Evolutionary conservation across 257 asterid genomes (phyloP).

Genomic region (Solanum arcanum): DNA sequence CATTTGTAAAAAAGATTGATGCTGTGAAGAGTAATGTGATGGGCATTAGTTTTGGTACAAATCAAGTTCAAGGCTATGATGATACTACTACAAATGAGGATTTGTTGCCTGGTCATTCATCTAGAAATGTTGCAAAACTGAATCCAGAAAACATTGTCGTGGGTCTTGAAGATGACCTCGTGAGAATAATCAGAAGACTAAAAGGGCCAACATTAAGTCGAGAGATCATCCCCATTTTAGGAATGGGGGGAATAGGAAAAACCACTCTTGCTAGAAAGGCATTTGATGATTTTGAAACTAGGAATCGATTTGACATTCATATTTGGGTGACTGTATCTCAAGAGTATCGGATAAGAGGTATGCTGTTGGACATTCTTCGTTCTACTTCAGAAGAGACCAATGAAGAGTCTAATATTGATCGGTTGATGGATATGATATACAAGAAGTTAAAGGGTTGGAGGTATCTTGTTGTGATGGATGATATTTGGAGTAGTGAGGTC

Average conservation of each 20-base stretch:
- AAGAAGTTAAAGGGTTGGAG: background rate
- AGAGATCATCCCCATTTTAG: background rate
- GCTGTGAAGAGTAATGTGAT: background rate
- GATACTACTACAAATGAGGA: background rate
- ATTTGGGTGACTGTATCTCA: background rate
- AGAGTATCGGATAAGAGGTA: background rate
- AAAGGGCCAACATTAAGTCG: background rate
- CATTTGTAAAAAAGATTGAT: background rate
- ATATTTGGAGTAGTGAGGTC: background rate
- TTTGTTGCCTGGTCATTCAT: background rate
- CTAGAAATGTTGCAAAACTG: background rate
- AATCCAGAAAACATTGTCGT: background rate
- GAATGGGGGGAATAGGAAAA: background rate
- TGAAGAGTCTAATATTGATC: no score
- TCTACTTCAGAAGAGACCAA: background rate
- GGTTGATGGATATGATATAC: background rate
- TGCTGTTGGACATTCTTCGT: background rate
- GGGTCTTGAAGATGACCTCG: background rate
- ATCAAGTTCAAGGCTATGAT: background rate
- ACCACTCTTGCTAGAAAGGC: background rate
- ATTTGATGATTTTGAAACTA: background rate
- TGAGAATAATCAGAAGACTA: background rate
- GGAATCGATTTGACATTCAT: background rate
- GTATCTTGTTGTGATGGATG: background rate
- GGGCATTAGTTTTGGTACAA: background rate